Evolutionary conservation across 106 monocot species (phyloP).

Genomic region (Phalaenopsis equestris): DNA sequence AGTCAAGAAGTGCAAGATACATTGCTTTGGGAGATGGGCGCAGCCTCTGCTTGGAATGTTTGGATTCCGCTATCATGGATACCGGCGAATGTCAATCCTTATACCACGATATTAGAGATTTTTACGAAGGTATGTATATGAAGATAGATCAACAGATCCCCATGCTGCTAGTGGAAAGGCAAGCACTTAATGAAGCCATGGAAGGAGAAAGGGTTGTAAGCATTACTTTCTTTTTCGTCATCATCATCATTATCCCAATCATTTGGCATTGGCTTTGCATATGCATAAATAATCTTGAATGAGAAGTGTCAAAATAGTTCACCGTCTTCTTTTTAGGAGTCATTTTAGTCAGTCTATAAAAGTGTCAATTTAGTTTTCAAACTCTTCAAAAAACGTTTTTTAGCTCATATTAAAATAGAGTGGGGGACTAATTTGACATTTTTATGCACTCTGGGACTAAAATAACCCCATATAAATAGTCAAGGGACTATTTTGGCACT

Average conservation of each 20-base stretch:
- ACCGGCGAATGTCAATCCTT: slow-evolving; percentile 91
- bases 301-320: no score
- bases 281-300: background rate
- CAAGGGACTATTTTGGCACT: no score
- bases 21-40: slow-evolving; percentile 82
- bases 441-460: no score
- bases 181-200: slow-evolving; percentile 98
- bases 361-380: no score
- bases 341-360: no score
- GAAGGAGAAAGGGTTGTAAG: slow-evolving; percentile 93
- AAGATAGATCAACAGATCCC: slow-evolving; percentile 94
- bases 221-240: background rate
- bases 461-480: no score
- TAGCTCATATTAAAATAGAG: no score
- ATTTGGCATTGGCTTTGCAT: background rate
- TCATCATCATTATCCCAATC: background rate
- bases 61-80: slow-evolving; percentile 93
- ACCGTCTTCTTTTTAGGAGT: no score
- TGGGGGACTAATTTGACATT: no score
- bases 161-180: slow-evolving; percentile 97
- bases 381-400: no score
- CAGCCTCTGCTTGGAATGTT: slow-evolving; percentile 84
- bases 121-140: slow-evolving; percentile 98
- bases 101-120: slow-evolving; percentile 92
- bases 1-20: slow-evolving; percentile 71